These are phyloP conservation scores for Ascochyta fabae DNA, from an alignment of 2,329 filamentous ascomycete genomes.

Conservation along the genomic window DNA sequence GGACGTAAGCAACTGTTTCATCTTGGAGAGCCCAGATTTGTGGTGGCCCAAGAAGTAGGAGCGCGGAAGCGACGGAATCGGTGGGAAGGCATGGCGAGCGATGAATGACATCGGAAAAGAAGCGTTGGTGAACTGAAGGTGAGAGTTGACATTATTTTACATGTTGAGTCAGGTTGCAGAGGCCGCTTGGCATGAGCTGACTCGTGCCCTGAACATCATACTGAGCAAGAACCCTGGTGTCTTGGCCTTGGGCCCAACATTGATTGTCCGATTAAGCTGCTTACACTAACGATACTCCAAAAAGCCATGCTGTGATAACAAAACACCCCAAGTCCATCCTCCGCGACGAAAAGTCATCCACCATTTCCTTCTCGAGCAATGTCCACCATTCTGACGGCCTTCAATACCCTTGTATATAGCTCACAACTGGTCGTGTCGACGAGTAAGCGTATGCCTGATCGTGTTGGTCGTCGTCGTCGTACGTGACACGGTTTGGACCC, in stretches of 20 bases:
- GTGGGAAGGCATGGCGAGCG: slow-evolving; percentile 75
- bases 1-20: slow-evolving; percentile 78
- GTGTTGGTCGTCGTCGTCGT: not conserved
- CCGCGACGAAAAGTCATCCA: not conserved
- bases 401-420: not conserved
- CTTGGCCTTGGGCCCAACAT: slow-evolving; percentile 24
- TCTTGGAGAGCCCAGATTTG: slow-evolving; percentile 77
- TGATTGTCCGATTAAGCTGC: slow-evolving; percentile 6
- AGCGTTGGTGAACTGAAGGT: slow-evolving; percentile 2
- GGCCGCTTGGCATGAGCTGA: slow-evolving; percentile 11
- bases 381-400: not conserved
- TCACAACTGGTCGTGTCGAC: slow-evolving; percentile 9
- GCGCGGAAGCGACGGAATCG: slow-evolving; percentile 76
- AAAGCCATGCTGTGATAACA: not conserved
- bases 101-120: slow-evolving; percentile 58
- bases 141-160: slow-evolving; percentile 2
- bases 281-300: slow-evolving; percentile 15
- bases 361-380: not conserved
- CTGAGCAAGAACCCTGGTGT: not conserved
- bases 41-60: slow-evolving; percentile 98
- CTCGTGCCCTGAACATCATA: not conserved
- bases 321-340: not conserved
- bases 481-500: not conserved
- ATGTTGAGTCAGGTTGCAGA: not conserved
- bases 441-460: not conserved